phyloP scores from a whole-genome alignment of 768 basidiomycete genomes.

The Clitopilus hobsonii region DNA sequence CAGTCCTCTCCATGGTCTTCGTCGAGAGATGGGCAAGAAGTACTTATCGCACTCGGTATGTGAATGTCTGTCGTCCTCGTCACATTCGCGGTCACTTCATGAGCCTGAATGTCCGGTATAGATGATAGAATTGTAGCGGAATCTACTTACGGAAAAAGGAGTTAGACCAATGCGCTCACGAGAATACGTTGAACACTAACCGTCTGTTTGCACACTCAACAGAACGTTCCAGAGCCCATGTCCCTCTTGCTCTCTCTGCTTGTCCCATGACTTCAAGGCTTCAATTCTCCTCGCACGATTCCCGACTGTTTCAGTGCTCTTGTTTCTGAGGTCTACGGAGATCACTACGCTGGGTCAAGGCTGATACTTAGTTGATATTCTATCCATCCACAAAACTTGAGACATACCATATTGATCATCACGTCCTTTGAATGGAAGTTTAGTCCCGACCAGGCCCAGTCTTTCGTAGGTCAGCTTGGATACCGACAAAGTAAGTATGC shows the following conservation, averaged over 20 bases:
- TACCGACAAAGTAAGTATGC: constrained; percentile 52
- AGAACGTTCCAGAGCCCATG: constrained; percentile 40
- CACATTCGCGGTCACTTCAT: constrained; percentile 19
- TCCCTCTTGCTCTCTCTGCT: constrained; percentile 26
- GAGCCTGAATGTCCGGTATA: constrained; percentile 13
- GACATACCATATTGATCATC: constrained; percentile 44
- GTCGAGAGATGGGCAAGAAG: constrained; percentile 23
- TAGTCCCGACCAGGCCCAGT: constrained; percentile 55
- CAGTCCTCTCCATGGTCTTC: constrained; percentile 45
- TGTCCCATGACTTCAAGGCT: constrained; percentile 49
- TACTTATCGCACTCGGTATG: constrained; percentile 29
- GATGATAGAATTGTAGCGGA: constrained; percentile 17
- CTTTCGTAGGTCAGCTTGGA: constrained; percentile 54
- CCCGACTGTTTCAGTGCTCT: constrained; percentile 28
- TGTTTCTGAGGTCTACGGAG: constrained; percentile 33
- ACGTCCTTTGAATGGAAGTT: constrained; percentile 47
- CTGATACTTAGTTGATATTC: constrained; percentile 1
- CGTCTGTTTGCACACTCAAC: constrained; percentile 22
- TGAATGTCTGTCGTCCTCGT: constrained; percentile 27
- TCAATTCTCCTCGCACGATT: constrained; percentile 32
- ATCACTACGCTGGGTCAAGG: constrained; percentile 34
- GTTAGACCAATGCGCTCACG: not conserved
- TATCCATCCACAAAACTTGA: constrained; percentile 5
- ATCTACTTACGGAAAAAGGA: too few species aligned
- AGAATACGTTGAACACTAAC: constrained; percentile 11